Evolutionary conservation across 768 basidiomycete species (phyloP), one percentile per base, ranked within the genome.

Genomic region (Auricularia sp.): DNA sequence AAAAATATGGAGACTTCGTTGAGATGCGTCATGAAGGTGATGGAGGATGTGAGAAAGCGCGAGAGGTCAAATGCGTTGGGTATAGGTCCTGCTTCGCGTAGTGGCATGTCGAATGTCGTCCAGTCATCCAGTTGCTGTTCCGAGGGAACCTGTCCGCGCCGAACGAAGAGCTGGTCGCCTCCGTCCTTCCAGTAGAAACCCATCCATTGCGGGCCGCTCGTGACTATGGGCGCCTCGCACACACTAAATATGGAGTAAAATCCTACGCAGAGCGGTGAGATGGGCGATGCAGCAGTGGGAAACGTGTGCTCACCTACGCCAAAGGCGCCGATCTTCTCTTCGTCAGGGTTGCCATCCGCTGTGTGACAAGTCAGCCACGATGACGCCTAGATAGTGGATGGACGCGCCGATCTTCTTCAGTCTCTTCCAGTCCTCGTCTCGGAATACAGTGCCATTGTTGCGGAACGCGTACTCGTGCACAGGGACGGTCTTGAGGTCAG

Each of bases 151-250:
- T 78, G 75, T 7, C 93, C 94, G 42, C 91, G 84, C 42, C 93
- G 85, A 16, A 89, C 94, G 68, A 87, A 90, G 1, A 98, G 81
- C 88, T 93, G 62, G 29, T 94, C 92, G 71, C 94, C 92, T 70
- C 90, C 89, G 70, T 90, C 91, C 72, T 93, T 94, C 93, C 93
- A 98, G 72, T 95, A 91, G 73, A 97, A 98, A 0, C 87, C 88
- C 93, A 96, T 96, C 85, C 92, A 93, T 71, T 90, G 84, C 36
- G 69, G 68, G 4, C 85, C 93, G 83, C 72, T 66, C 61, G 74
- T 72, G n/a, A 78, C 80, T 42, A 77, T 72, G 0, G 76, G 76
- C 39, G 71, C 70, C 53, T 78, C 73, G 62, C 71, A 67, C 33
- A 47, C 66, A 36, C 63, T 73, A 65, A 76, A 74, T 34, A 76